Evolutionary conservation across 73 alveolate species (phyloP).

Genomic region (Halteria grandinella): DNA sequence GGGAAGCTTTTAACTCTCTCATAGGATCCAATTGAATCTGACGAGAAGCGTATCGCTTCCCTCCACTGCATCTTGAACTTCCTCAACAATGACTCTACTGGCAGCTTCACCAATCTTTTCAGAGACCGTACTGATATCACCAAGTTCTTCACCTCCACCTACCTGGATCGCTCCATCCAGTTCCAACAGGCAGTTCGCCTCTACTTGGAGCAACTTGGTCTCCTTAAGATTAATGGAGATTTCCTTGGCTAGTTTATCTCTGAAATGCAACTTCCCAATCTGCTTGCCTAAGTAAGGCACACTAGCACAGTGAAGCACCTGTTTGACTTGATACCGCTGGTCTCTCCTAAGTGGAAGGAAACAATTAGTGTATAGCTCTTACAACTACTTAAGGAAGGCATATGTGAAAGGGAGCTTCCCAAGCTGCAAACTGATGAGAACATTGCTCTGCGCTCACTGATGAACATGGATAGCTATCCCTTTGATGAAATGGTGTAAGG

Average conservation of each 20-base stretch:
- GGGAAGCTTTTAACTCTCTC: neutral
- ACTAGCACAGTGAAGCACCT: neutral
- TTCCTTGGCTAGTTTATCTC: neutral
- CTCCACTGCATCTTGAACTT: conserved; percentile 12
- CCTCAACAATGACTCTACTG: neutral
- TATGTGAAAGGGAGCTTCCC: neutral
- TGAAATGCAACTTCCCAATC: neutral
- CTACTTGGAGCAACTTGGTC: neutral
- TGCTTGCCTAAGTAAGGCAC: neutral
- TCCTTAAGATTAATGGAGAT: neutral
- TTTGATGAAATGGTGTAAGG: conserved; percentile 3
- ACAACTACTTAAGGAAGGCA: neutral
- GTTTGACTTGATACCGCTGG: neutral
- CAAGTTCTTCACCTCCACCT: neutral
- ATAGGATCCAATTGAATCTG: neutral
- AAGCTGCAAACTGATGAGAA: conserved; percentile 22
- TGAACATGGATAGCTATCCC: conserved; percentile 28
- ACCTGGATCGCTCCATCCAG: neutral
- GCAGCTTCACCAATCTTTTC: neutral
- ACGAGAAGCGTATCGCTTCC: neutral
- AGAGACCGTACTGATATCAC: neutral
- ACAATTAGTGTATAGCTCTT: neutral
- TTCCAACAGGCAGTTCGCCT: neutral
- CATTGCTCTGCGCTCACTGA: conserved; percentile 18
- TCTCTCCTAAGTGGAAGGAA: neutral